Conservation (phyloP, 2,329 filamentous ascomycete species). For the Ophiostoma angusticollis region DNA sequence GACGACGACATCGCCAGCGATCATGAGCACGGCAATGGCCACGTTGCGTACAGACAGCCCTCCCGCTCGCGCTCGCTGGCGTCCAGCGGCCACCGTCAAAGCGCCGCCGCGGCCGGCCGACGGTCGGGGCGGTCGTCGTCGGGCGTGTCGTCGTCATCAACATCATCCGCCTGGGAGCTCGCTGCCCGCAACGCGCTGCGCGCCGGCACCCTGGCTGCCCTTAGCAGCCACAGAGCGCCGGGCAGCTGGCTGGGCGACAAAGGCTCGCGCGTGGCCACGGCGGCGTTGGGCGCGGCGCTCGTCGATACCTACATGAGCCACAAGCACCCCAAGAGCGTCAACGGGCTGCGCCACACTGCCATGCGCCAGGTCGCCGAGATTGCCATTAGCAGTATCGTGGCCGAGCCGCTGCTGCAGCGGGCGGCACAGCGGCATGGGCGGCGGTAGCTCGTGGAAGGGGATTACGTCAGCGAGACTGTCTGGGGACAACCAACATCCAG, state of each 20-base stretch:
- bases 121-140: too few relatives aligned
- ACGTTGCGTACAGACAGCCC: too few relatives aligned
- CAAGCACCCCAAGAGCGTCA: slow-evolving; percentile 13
- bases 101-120: too few relatives aligned
- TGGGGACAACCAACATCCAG: background rate
- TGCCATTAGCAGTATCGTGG: slow-evolving; percentile 14
- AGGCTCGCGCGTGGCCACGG: slow-evolving; percentile 17
- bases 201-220: slow-evolving; percentile 16
- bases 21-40: too few relatives aligned
- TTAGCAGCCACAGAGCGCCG: slow-evolving; percentile 12
- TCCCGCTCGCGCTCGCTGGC: too few relatives aligned
- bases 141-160: background rate
- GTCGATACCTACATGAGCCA: slow-evolving; percentile 17
- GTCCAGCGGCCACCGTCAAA: too few relatives aligned
- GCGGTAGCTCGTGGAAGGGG: background rate
- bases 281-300: slow-evolving; percentile 18
- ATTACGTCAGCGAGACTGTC: background rate
- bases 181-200: slow-evolving; percentile 16
- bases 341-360: slow-evolving; percentile 18
- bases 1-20: too few relatives aligned
- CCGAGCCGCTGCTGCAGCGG: slow-evolving; percentile 12
- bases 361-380: slow-evolving; percentile 17
- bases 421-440: background rate
- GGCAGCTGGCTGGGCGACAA: slow-evolving; percentile 17
- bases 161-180: slow-evolving; percentile 10